These are phyloP conservation scores for Dalbergia cultrata DNA, from an alignment of 306 rosid genomes.

Conservation along the genomic window DNA sequence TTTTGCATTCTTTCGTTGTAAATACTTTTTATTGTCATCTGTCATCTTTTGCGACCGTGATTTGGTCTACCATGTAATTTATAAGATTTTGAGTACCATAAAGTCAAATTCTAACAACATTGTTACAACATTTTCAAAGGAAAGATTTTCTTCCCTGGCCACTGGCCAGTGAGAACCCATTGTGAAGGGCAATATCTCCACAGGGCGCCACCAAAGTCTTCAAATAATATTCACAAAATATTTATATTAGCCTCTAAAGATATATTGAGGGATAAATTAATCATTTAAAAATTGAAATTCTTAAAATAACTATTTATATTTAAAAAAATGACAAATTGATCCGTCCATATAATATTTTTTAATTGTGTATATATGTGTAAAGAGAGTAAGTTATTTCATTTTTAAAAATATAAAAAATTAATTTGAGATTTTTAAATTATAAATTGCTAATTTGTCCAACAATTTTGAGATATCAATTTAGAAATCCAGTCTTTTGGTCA, in stretches of 20 bases:
- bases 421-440: too few relatives aligned
- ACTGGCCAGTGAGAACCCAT: slow-evolving; percentile 18
- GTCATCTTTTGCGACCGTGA: slow-evolving; percentile 12
- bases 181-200: neutral
- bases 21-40: neutral
- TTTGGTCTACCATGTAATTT: neutral
- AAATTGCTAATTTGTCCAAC: too few relatives aligned
- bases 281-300: too few relatives aligned
- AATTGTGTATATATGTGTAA: too few relatives aligned
- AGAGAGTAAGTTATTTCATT: too few relatives aligned
- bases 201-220: slow-evolving; percentile 21
- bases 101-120: slow-evolving; percentile 63
- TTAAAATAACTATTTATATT: too few relatives aligned
- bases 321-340: too few relatives aligned
- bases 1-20: slow-evolving; percentile 21
- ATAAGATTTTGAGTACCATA: slow-evolving; percentile 1
- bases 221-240: neutral
- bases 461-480: too few relatives aligned
- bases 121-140: slow-evolving; percentile 34
- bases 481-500: neutral
- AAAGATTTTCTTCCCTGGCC: neutral
- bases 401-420: too few relatives aligned
- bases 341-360: too few relatives aligned
- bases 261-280: too few relatives aligned
- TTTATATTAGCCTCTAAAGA: too few relatives aligned